Percentiles rank a stretch among this genome's conserved stretches.
Evolutionary conservation across 495 filamentous ascomycete species (phyloP).

Genomic region (Patellaria atrata): DNA sequence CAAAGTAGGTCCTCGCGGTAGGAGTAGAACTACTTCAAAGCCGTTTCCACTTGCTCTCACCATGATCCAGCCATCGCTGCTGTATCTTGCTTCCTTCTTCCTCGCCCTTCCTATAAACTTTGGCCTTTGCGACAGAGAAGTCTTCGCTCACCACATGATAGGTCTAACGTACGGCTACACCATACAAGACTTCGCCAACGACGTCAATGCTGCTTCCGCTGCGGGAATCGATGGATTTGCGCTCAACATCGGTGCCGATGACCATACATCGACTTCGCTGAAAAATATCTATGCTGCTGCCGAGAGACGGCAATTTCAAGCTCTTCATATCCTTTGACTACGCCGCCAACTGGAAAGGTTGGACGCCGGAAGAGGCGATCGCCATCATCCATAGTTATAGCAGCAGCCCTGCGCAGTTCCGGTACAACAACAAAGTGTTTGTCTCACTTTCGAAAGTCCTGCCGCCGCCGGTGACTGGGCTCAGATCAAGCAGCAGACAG

Average conservation of each 20-base stretch:
- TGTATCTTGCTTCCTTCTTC: no score
- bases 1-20: no score
- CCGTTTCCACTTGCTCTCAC: no score
- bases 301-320: slow-evolving; percentile 34
- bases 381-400: slow-evolving; percentile 44
- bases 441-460: slow-evolving; percentile 63
- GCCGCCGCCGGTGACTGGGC: slow-evolving; percentile 43
- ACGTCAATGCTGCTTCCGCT: slow-evolving; percentile 45
- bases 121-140: no score
- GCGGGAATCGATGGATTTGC: slow-evolving; percentile 61
- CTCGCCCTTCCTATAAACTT: no score
- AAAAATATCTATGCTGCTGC: slow-evolving; percentile 42
- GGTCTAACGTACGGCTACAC: no score
- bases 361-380: slow-evolving; percentile 41
- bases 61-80: no score
- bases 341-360: slow-evolving; percentile 34
- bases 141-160: no score
- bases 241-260: slow-evolving; percentile 43
- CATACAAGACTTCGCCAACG: no score
- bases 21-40: no score
- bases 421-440: slow-evolving; percentile 41
- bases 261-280: slow-evolving; percentile 33
- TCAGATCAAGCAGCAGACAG: slow-evolving; percentile 36
- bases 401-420: slow-evolving; percentile 36
- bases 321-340: slow-evolving; percentile 62